These are phyloP conservation scores for Sanguinoderma infundibulare DNA, from an alignment of 1,284 basidiomycete genomes.

Conservation along the genomic window DNA sequence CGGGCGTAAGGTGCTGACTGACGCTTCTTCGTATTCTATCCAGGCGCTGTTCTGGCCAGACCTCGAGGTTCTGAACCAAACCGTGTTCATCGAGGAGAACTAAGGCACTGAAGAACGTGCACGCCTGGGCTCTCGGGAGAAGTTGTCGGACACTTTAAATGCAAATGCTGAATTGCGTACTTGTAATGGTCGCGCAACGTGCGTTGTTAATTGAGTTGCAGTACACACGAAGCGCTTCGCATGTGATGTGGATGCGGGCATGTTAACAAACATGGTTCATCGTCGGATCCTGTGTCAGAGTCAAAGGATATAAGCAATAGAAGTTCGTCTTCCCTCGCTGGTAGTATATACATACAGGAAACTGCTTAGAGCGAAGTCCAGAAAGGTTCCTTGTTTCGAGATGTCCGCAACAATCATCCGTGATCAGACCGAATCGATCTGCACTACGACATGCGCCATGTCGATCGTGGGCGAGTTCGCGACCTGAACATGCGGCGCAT, in stretches of 20 bases:
- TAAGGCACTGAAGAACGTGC: not conserved
- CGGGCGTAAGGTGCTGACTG: not conserved
- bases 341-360: no score
- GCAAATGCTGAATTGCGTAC: no score
- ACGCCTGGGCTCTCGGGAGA: not conserved
- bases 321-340: not conserved
- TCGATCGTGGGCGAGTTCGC: not conserved
- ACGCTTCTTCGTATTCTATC: not conserved
- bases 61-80: slow-evolving; percentile 16
- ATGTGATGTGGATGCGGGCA: no score
- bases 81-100: slow-evolving; percentile 7
- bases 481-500: not conserved
- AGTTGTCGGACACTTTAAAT: not conserved
- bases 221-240: no score
- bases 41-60: slow-evolving; percentile 9
- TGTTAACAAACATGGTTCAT: no score
- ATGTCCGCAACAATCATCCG: not conserved
- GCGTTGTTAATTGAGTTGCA: no score
- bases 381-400: not conserved
- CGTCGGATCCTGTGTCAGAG: no score
- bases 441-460: not conserved
- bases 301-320: not conserved
- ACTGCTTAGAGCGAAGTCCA: not conserved
- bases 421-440: not conserved
- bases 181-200: no score